Percentiles rank a stretch among this genome's conserved stretches.
Evolutionary conservation across 192 early-diverging fungal genomes (phyloP).

Genomic region (Tieghemiomyces parasiticus): DNA sequence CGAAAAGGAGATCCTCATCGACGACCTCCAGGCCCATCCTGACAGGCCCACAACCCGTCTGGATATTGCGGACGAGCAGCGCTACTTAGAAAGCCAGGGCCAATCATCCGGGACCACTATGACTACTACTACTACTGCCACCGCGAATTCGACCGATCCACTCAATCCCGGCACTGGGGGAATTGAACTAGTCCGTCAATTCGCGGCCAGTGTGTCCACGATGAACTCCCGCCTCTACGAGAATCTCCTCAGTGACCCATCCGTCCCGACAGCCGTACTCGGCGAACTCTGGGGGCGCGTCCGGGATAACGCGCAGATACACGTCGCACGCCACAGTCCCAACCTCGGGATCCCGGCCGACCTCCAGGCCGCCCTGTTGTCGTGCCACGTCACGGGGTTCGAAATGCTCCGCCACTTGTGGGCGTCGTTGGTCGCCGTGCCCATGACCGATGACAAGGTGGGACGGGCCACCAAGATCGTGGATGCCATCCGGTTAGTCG

Average conservation of each 20-base stretch:
- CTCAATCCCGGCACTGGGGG: slow-evolving; percentile 15
- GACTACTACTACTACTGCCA: neutral
- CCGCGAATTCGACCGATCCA: slow-evolving; percentile 16
- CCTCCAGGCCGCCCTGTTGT: neutral
- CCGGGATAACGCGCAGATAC: neutral
- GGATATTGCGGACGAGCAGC: slow-evolving; percentile 55
- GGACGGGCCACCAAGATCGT: slow-evolving; percentile 25
- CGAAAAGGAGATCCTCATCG: slow-evolving; percentile 42
- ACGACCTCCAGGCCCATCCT: slow-evolving; percentile 43
- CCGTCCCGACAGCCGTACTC: slow-evolving; percentile 17
- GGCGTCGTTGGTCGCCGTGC: slow-evolving; percentile 22
- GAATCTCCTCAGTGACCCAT: slow-evolving; percentile 19
- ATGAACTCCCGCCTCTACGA: slow-evolving; percentile 24
- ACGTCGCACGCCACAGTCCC: neutral
- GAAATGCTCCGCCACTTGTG: slow-evolving; percentile 34
- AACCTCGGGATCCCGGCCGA: neutral
- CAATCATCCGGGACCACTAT: neutral
- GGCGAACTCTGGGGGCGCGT: slow-evolving; percentile 9
- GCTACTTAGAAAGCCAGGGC: slow-evolving; percentile 63
- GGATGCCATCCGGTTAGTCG: slow-evolving; percentile 18
- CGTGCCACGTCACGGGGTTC: slow-evolving; percentile 26
- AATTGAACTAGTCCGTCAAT: slow-evolving; percentile 17
- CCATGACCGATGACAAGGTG: slow-evolving; percentile 16
- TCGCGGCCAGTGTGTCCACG: slow-evolving; percentile 15
- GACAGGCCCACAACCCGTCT: slow-evolving; percentile 35